These are phyloP conservation scores for Jackrogersella minutella DNA, from an alignment of 495 filamentous ascomycete species.

Conservation along the genomic window DNA sequence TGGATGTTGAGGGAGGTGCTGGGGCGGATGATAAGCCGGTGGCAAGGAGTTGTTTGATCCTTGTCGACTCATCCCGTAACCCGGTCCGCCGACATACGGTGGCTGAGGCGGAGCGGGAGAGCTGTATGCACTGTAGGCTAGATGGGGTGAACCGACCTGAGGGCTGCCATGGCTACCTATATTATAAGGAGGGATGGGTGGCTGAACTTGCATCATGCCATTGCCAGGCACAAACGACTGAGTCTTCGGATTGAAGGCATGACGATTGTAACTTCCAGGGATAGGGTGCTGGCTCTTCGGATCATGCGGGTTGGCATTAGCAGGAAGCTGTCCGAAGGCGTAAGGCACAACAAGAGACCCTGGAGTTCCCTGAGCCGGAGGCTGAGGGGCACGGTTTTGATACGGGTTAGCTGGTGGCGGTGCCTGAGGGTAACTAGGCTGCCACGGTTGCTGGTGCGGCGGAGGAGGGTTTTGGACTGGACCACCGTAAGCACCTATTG, in stretches of 20 bases:
- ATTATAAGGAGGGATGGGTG: slow-evolving; percentile 44
- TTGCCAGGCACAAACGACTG: slow-evolving; percentile 82
- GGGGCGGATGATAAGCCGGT: slow-evolving; percentile 52
- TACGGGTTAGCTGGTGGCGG: slow-evolving; percentile 36
- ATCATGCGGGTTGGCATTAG: slow-evolving; percentile 69
- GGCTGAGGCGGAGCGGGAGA: slow-evolving; percentile 52
- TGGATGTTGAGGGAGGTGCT: slow-evolving; percentile 48
- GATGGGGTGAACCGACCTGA: slow-evolving; percentile 54
- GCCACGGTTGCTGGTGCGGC: slow-evolving; percentile 51
- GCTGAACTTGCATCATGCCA: slow-evolving; percentile 55
- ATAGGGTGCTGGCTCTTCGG: slow-evolving; percentile 77
- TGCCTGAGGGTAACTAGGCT: neutral
- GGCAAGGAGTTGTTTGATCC: slow-evolving; percentile 62
- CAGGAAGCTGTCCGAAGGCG: slow-evolving; percentile 78
- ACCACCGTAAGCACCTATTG: slow-evolving; percentile 51
- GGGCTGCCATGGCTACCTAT: slow-evolving; percentile 54
- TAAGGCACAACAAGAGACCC: slow-evolving; percentile 63
- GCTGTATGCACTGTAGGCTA: slow-evolving; percentile 52
- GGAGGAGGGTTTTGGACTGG: slow-evolving; percentile 52
- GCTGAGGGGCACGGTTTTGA: slow-evolving; percentile 37
- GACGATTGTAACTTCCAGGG: slow-evolving; percentile 81
- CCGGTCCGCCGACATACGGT: slow-evolving; percentile 47
- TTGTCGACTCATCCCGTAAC: slow-evolving; percentile 63
- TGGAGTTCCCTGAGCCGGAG: slow-evolving; percentile 48
- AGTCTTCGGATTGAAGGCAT: slow-evolving; percentile 91